Conservation (phyloP, 352 stramenopile species). For the Pythium pyrilobum region DNA sequence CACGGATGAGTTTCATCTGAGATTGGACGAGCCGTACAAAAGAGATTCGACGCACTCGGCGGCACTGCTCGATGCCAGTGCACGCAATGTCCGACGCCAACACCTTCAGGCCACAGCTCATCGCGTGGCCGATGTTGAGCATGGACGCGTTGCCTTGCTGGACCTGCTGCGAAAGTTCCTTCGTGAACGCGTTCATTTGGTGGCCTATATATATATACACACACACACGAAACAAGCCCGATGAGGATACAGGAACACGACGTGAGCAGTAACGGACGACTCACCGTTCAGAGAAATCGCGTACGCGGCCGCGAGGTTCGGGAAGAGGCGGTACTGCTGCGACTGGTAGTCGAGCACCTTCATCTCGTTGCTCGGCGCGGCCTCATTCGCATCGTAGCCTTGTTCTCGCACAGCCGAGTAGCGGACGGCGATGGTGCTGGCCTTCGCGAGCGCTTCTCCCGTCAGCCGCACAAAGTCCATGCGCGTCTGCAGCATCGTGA, state of each 20-base stretch:
- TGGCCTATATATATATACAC: too few relatives aligned
- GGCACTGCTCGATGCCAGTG: constrained; percentile 42
- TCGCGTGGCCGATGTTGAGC: constrained; percentile 46
- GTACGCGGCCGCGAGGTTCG: constrained; percentile 89
- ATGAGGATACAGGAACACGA: too few relatives aligned
- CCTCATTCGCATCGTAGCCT: constrained; percentile 61
- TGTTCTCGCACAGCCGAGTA: constrained; percentile 93
- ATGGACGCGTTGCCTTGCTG: constrained; percentile 32
- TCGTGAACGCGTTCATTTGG: constrained; percentile 43
- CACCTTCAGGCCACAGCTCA: constrained; percentile 66
- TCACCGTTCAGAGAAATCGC: constrained; percentile 75
- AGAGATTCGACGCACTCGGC: constrained; percentile 23
- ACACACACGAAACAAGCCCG: too few relatives aligned
- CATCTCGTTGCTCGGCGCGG: constrained; percentile 53
- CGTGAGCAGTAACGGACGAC: neutral
- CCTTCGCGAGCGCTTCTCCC: constrained; percentile 69
- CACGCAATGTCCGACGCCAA: constrained; percentile 44
- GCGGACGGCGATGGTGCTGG: constrained; percentile 90
- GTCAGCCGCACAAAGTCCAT: constrained; percentile 56
- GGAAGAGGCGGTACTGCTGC: constrained; percentile 94
- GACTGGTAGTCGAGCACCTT: constrained; percentile 94
- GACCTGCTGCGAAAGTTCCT: constrained; percentile 37
- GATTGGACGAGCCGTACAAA: neutral
- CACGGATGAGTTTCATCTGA: neutral
- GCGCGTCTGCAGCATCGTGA: constrained; percentile 78